Conservation (phyloP, 2,329 filamentous ascomycete species). For the Microcyclosporella mali region DNA sequence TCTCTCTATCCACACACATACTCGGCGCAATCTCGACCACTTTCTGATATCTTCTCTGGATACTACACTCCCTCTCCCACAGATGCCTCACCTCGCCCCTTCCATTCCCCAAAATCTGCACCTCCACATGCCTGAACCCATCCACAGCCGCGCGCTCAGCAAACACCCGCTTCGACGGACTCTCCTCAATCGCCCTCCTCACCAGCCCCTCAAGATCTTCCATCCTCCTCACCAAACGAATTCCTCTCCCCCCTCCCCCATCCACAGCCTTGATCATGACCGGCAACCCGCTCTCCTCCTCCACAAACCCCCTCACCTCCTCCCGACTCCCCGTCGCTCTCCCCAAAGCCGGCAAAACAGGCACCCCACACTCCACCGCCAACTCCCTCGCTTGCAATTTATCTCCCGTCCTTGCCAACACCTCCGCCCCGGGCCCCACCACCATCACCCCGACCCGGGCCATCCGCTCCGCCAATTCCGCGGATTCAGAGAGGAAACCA, state of each 20-base stretch:
- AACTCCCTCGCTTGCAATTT: conserved; percentile 50
- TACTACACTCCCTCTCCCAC: conserved; percentile 57
- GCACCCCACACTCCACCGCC: conserved; percentile 48
- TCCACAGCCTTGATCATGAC: conserved; percentile 61
- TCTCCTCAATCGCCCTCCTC: conserved; percentile 51
- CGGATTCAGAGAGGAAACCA: conserved; percentile 56
- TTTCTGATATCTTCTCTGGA: conserved; percentile 57
- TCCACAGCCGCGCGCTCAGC: conserved; percentile 57
- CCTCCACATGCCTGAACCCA: conserved; percentile 56
- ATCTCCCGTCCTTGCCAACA: conserved; percentile 51
- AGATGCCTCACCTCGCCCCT: conserved; percentile 48
- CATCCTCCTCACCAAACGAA: conserved; percentile 46
- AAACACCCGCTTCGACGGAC: conserved; percentile 53
- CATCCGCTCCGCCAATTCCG: conserved; percentile 45
- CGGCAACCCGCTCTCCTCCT: conserved; percentile 43
- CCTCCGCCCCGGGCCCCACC: conserved; percentile 53
- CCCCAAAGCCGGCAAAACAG: conserved; percentile 45
- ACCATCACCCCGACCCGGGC: conserved; percentile 44
- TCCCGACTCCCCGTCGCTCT: conserved; percentile 39
- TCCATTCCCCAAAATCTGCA: conserved; percentile 56
- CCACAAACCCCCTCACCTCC: conserved; percentile 53
- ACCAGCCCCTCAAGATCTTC: conserved; percentile 43
- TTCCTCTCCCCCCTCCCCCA: conserved; percentile 56
- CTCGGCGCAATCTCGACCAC: conserved; percentile 55
- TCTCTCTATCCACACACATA: conserved; percentile 40